phyloP scores from a whole-genome alignment of 2,329 filamentous ascomycete genomes.

The Hawksworthiomyces lignivorus region DNA sequence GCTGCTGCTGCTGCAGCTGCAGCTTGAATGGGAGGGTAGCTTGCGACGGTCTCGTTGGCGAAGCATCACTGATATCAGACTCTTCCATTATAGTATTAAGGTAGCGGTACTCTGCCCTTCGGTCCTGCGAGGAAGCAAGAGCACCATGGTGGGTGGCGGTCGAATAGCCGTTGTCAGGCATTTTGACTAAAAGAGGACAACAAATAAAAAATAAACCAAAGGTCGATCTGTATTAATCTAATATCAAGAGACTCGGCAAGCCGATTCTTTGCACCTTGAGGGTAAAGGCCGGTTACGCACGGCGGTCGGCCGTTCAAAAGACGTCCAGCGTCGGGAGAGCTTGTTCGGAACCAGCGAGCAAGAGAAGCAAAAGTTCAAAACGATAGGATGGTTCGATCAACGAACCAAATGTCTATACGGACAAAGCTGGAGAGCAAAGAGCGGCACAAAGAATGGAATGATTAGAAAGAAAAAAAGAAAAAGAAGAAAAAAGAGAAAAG shows the following conservation, averaged over 20 bases:
- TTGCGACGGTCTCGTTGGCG: constrained; percentile 3
- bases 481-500: constrained; percentile 4
- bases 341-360: constrained; percentile 11
- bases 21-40: constrained; percentile 4
- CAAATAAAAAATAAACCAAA: constrained; percentile 11
- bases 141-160: constrained; percentile 34
- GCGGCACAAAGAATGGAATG: constrained; percentile 20
- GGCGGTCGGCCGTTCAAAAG: constrained; percentile 10
- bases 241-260: neutral
- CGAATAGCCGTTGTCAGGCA: constrained; percentile 39
- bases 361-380: constrained; percentile 13
- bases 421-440: too few species aligned
- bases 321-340: constrained; percentile 24
- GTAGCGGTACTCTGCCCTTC: constrained; percentile 37
- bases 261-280: neutral
- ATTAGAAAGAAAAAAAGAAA: constrained; percentile 7
- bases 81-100: constrained; percentile 62
- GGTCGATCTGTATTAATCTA: constrained; percentile 16
- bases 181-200: constrained; percentile 22
- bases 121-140: constrained; percentile 47
- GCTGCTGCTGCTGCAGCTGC: neutral
- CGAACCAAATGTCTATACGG: constrained; percentile 27
- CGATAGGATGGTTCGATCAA: constrained; percentile 39
- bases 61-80: constrained; percentile 12
- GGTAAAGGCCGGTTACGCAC: neutral